phyloP scores from a whole-genome alignment of 345 rosid species.

The Citrus australasica region DNA sequence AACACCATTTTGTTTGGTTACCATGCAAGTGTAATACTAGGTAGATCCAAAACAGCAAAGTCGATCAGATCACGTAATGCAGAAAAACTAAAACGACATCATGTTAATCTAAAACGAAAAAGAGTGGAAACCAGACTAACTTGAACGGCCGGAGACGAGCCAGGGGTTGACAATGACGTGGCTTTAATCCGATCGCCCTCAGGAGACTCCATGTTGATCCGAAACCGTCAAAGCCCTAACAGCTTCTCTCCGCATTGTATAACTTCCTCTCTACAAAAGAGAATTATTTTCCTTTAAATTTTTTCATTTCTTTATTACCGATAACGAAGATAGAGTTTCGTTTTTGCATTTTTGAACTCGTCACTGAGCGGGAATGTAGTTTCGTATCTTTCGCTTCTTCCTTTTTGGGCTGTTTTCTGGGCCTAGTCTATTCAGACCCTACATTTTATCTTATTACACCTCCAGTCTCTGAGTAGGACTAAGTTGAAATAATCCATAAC shows the following conservation, averaged over 20 bases:
- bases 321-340: not conserved
- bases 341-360: not conserved
- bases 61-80: not conserved
- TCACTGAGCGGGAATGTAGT: not conserved
- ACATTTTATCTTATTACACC: not conserved
- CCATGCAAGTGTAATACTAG: not conserved
- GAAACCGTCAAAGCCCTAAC: not conserved
- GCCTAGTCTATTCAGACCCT: not conserved
- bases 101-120: not conserved
- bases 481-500: too few relatives aligned
- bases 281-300: not conserved
- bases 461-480: not conserved
- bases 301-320: not conserved
- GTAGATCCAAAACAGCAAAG: not conserved
- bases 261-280: not conserved
- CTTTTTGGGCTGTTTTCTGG: not conserved
- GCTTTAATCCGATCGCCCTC: slow-evolving; percentile 2
- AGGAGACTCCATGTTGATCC: slow-evolving; percentile 19
- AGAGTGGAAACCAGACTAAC: not conserved
- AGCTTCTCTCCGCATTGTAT: not conserved
- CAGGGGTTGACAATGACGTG: not conserved
- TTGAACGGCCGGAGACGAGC: slow-evolving; percentile 5
- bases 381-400: not conserved
- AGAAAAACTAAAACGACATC: not conserved
- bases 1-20: not conserved